A percentile compares a stretch with the other conserved stretches of the same genome.
Evolutionary conservation across 2,329 filamentous ascomycete genomes (phyloP).

Genomic region (Colletotrichum higginsianum): DNA sequence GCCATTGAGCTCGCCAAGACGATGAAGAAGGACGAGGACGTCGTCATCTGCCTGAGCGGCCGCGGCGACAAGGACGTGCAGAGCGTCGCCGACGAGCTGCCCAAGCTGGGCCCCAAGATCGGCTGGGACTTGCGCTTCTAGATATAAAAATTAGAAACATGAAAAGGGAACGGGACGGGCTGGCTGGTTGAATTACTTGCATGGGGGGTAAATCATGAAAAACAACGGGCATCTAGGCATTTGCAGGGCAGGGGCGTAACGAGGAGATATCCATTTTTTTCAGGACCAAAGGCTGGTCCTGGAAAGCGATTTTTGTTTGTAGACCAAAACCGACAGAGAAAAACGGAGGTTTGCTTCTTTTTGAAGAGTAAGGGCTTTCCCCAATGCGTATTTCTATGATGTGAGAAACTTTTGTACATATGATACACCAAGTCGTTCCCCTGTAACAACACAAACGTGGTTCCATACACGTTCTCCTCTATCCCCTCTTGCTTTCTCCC

Average conservation of each 20-base stretch:
- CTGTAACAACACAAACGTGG: neutral
- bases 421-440: slow-evolving; percentile 32
- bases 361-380: neutral
- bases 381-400: slow-evolving; percentile 11
- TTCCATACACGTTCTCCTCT: neutral
- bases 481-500: too few relatives aligned
- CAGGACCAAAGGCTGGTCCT: neutral
- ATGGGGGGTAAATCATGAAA: slow-evolving; percentile 3
- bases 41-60: slow-evolving; percentile 95
- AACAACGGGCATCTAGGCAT: slow-evolving; percentile 12
- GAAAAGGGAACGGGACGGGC: neutral
- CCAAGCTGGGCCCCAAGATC: slow-evolving; percentile 89
- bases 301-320: slow-evolving; percentile 29
- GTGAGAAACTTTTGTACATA: slow-evolving; percentile 40
- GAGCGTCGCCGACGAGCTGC: slow-evolving; percentile 95
- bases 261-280: slow-evolving; percentile 30
- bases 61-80: slow-evolving; percentile 99
- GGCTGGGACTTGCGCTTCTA: slow-evolving; percentile 79
- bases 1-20: slow-evolving; percentile 92
- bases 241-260: slow-evolving; percentile 12
- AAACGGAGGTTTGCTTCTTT: neutral
- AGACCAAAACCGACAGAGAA: neutral
- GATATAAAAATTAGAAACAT: slow-evolving; percentile 26
- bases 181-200: too few relatives aligned
- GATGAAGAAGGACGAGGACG: slow-evolving; percentile 88